Base-by-base conservation (phyloP, 2,329 filamentous ascomycete genomes). In the Allantophomopsis cytisporea region DNA sequence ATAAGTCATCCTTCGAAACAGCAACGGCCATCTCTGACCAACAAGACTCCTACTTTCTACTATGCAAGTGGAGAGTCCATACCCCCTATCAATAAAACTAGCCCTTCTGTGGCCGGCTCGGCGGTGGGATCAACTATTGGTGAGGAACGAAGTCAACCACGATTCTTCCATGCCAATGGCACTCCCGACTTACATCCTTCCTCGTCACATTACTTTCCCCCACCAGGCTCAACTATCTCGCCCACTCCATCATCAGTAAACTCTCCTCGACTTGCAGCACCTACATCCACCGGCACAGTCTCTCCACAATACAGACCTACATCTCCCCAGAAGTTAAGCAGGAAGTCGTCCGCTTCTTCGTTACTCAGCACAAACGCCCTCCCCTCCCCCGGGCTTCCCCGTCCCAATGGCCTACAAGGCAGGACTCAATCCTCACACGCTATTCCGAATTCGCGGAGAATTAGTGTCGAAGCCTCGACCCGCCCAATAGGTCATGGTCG, bases 161-260 rank as follows among this genome's bases (percentile, higher is more conserved):
- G 83, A 54, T 86, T 88, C 63, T 76, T 87, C 56, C 82, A 86
- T 55, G 83, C 80, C 43, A 82, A 84, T 56, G 77, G 78, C 21
- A 62, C 63, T 12, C 70, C 72, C 2, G 69, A 77, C 41, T 43
- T 67, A 7, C 64, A 62, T 39, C 49, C 60, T 1, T 50, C 54
- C 30, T 47, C 53, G 55, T 51, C 44, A 52, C 51, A 44, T 31
- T 46, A 51, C 52, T 53, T 58, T 54, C 48, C 57, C 58, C 33
- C 62, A 37, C 53, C 63, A 0, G 60, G 59, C 21, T 73, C 71
- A 2, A 57, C 57, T 7, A 56, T 65, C 35, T 15, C 31, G 13
- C 72, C 68, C 7, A 61, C 57, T 35, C 59, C 55, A 39, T 64
- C 69, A 35, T 66, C 63, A 49, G 50, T 64, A 31, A 48, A 60